These are phyloP conservation scores for Adansonia rubrostipa DNA, from an alignment of 441 rosid species.

Conservation along the genomic window DNA sequence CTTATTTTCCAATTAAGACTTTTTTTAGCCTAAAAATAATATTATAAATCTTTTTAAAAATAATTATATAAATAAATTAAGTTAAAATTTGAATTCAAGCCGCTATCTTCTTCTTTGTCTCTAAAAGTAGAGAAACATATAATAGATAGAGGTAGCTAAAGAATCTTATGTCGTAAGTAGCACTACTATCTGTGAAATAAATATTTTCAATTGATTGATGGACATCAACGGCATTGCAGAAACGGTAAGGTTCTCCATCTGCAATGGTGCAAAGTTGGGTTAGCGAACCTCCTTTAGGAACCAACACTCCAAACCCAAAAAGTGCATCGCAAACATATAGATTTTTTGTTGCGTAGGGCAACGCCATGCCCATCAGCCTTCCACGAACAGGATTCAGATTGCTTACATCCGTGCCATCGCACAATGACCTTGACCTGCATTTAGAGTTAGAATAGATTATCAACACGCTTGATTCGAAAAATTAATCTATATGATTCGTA, in stretches of 20 bases:
- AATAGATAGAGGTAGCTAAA: neutral
- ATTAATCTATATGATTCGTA: no score
- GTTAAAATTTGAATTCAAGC: no score
- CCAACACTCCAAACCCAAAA: neutral
- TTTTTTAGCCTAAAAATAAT: no score
- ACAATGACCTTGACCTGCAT: conserved; percentile 2
- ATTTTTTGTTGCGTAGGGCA: neutral
- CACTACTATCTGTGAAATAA: conserved; percentile 13
- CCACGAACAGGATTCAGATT: conserved; percentile 9
- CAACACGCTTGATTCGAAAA: no score
- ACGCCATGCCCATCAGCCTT: neutral
- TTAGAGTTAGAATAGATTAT: neutral
- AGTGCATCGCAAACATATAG: conserved; percentile 20
- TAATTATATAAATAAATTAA: no score
- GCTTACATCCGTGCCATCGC: neutral
- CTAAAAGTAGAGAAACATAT: neutral
- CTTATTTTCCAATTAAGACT: no score
- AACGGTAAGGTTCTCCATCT: conserved; percentile 11
- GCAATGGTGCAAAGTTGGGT: conserved; percentile 16
- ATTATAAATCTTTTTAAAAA: no score
- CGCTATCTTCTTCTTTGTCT: no score
- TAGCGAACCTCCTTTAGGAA: neutral
- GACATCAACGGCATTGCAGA: conserved; percentile 15
- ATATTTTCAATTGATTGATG: conserved; percentile 15
- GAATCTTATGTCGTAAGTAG: neutral